phyloP scores from a whole-genome alignment of 1,284 basidiomycete genomes.

The Tilletia indica region DNA sequence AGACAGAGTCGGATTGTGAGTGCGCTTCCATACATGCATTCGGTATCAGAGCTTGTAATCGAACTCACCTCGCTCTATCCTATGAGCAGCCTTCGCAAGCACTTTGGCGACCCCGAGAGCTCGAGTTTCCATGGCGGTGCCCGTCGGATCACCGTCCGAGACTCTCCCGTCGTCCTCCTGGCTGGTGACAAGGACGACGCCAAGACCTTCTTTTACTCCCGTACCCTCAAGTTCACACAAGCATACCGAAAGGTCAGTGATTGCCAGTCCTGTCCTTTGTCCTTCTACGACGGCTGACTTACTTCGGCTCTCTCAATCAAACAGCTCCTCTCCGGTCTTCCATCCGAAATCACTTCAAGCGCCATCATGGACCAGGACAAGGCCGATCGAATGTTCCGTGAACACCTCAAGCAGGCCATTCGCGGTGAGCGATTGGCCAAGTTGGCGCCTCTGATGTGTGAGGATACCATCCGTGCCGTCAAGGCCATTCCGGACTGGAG shows the following conservation, averaged over 20 bases:
- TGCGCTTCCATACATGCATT: not conserved
- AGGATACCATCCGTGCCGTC: constrained; percentile 24
- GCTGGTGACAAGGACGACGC: constrained; percentile 30
- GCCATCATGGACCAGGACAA: constrained; percentile 21
- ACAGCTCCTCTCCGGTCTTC: constrained; percentile 19
- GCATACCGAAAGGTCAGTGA: constrained; percentile 25
- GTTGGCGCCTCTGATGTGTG: constrained; percentile 28
- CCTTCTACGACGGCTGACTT: too few relatives aligned
- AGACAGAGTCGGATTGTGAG: constrained; percentile 28
- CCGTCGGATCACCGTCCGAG: constrained; percentile 28
- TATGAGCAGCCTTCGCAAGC: constrained; percentile 24
- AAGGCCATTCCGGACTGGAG: constrained; percentile 20
- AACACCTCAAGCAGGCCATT: constrained; percentile 29
- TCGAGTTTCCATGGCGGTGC: constrained; percentile 27
- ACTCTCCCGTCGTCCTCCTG: constrained; percentile 31
- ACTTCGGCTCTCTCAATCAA: too few relatives aligned
- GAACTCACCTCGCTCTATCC: too few relatives aligned
- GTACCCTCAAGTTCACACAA: constrained; percentile 30
- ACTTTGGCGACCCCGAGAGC: constrained; percentile 35
- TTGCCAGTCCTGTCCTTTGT: constrained; percentile 14
- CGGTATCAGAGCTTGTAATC: too few relatives aligned
- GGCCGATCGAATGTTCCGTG: constrained; percentile 24
- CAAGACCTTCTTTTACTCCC: constrained; percentile 39
- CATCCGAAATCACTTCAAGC: constrained; percentile 19
- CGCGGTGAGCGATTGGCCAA: constrained; percentile 21